These are phyloP conservation scores for Protomyces inundatus DNA, from an alignment of 1,139 yeast species.

Conservation along the genomic window DNA sequence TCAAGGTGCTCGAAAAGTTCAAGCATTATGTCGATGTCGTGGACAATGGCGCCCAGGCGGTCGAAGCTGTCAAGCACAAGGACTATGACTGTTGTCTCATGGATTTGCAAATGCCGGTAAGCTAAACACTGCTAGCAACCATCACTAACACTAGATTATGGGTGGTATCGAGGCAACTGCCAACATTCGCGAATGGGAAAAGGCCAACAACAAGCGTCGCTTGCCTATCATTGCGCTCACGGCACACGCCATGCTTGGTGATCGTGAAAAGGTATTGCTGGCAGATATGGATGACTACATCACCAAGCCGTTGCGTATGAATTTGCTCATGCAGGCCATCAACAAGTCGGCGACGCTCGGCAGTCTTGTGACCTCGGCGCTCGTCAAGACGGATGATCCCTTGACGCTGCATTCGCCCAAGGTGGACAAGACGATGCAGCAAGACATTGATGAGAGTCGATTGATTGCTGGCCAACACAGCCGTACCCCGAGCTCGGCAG, in stretches of 20 bases:
- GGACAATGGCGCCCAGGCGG: constrained; percentile 19
- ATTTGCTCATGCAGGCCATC: constrained; percentile 4
- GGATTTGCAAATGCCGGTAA: constrained; percentile 55
- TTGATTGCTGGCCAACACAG: neutral
- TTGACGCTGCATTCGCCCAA: neutral
- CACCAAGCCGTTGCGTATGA: constrained; percentile 45
- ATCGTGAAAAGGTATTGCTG: constrained; percentile 46
- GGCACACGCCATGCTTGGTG: constrained; percentile 57
- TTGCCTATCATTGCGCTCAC: constrained; percentile 49
- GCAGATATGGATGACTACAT: constrained; percentile 56
- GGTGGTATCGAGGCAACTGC: constrained; percentile 43
- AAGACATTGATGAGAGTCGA: neutral
- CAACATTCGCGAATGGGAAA: constrained; percentile 37
- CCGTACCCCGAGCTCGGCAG: neutral
- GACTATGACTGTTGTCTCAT: constrained; percentile 49
- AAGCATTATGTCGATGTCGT: constrained; percentile 11
- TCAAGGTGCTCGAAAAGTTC: constrained; percentile 50
- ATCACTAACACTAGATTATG: constrained; percentile 50
- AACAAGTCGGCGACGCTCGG: constrained; percentile 5
- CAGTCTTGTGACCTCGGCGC: constrained; percentile 3
- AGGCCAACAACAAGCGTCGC: neutral
- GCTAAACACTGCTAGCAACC: constrained; percentile 44
- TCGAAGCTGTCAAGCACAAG: constrained; percentile 32
- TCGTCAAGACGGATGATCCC: neutral
- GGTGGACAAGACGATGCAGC: neutral